Conservation (phyloP, 139 green algal genomes). For the Chlamydomonas eustigma region DNA sequence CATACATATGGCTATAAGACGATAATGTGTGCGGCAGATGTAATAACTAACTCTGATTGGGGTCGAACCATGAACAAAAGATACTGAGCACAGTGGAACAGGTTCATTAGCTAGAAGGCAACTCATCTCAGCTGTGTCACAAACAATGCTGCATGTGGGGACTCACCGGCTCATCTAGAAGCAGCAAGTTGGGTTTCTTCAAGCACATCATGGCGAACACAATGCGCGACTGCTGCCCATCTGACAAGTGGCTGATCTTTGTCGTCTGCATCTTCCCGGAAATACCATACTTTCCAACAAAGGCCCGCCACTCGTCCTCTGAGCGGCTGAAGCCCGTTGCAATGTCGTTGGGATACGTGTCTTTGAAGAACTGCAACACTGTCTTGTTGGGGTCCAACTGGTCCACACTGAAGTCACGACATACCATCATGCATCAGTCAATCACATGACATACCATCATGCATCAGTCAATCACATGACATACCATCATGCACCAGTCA, state of each 20-base stretch:
- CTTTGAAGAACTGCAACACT: slow-evolving; percentile 17
- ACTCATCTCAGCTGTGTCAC: no score
- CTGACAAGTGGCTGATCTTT: slow-evolving; percentile 71
- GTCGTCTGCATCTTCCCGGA: slow-evolving; percentile 49
- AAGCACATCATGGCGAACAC: slow-evolving; percentile 90
- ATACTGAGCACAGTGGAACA: no score
- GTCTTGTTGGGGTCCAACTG: slow-evolving; percentile 47
- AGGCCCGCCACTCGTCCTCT: slow-evolving; percentile 62
- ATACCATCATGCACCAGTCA: no score
- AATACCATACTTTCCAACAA: slow-evolving; percentile 69
- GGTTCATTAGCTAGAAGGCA: no score
- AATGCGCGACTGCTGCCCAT: slow-evolving; percentile 87
- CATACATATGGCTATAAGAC: no score
- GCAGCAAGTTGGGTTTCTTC: slow-evolving; percentile 81
- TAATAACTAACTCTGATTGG: no score
- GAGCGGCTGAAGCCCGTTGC: slow-evolving; percentile 27
- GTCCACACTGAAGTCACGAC: slow-evolving; percentile 18
- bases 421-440: no score
- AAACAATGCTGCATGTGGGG: no score
- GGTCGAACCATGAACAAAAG: no score
- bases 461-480: no score
- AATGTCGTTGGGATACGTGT: slow-evolving; percentile 27
- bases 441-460: no score
- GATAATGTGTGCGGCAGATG: no score
- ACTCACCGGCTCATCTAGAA: slow-evolving; percentile 67